phyloP scores from a whole-genome alignment of 306 rosid genomes.

The Quillaja saponaria region DNA sequence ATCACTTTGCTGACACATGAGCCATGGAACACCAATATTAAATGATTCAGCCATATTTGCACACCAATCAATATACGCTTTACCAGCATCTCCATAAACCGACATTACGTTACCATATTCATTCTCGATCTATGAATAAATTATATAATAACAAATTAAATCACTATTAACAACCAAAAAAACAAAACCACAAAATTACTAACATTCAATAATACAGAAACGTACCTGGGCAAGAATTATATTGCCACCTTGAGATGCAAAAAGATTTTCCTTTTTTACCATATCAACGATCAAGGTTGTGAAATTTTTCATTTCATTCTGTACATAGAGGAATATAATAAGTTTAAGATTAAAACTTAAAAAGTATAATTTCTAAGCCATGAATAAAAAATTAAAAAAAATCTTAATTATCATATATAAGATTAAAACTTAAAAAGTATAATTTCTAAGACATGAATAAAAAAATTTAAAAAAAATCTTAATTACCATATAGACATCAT shows the following conservation, averaged over 20 bases:
- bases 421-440: too few relatives aligned
- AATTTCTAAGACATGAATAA: too few relatives aligned
- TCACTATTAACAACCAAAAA: too few relatives aligned
- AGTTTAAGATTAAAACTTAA: too few relatives aligned
- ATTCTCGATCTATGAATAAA: conserved; percentile 45
- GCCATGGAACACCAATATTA: conserved; percentile 60
- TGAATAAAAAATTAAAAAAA: neutral
- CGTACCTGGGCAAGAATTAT: conserved; percentile 57
- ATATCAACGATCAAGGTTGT: conserved; percentile 51
- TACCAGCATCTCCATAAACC: conserved; percentile 53
- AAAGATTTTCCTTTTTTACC: conserved; percentile 49
- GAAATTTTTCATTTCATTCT: conserved; percentile 62
- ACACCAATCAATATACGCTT: conserved; percentile 54
- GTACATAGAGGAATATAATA: neutral
- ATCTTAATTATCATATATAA: conserved; percentile 42
- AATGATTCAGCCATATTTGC: conserved; percentile 50
- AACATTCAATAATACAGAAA: too few relatives aligned
- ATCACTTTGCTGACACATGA: conserved; percentile 54
- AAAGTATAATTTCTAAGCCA: too few relatives aligned
- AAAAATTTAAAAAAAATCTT: neutral
- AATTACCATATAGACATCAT: conserved; percentile 49
- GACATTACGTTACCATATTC: conserved; percentile 55
- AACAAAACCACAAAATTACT: too few relatives aligned
- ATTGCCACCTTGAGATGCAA: conserved; percentile 63
- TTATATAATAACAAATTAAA: too few relatives aligned